phyloP scores from a whole-genome alignment of 2,329 filamentous ascomycete genomes.

The Alternaria arborescens region DNA sequence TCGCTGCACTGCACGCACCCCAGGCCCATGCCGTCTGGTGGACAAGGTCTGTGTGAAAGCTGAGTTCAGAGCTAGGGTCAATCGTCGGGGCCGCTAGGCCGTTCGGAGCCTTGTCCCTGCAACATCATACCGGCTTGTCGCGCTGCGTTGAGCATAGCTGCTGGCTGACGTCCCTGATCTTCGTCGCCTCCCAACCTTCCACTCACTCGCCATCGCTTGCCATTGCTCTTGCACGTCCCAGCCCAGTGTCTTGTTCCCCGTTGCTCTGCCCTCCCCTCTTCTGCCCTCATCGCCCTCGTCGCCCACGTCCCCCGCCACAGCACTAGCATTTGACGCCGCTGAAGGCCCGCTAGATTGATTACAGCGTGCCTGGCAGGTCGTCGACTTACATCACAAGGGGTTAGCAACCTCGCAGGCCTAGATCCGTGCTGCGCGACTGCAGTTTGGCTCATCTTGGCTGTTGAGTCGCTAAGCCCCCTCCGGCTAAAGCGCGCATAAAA shows the following conservation, averaged over 20 bases:
- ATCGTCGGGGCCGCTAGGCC: constrained; percentile 21
- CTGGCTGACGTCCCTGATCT: constrained; percentile 14
- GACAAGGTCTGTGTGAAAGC: constrained; percentile 31
- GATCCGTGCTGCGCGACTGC: constrained; percentile 21
- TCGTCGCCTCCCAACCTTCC: constrained; percentile 2
- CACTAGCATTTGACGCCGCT: constrained; percentile 21
- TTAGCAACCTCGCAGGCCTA: constrained; percentile 22
- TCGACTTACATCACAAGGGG: constrained; percentile 14
- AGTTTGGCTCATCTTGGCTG: constrained; percentile 29
- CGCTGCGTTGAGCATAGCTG: constrained; percentile 13
- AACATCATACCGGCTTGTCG: constrained; percentile 1
- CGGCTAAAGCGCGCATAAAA: constrained; percentile 22
- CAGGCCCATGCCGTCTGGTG: constrained; percentile 8
- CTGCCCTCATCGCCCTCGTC: background rate
- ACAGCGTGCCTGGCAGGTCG: constrained; percentile 25
- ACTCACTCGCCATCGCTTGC: background rate
- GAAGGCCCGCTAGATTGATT: constrained; percentile 16
- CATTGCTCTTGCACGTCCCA: background rate
- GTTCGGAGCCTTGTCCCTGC: constrained; percentile 16
- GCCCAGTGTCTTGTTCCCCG: no score
- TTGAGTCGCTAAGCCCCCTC: constrained; percentile 14
- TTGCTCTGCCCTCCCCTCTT: no score
- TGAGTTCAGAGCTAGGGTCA: constrained; percentile 22
- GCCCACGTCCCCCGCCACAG: background rate
- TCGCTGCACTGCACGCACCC: constrained; percentile 8